These are phyloP conservation scores for Nowakowskiella sp. DNA, from an alignment of 192 early-diverging fungal species.

Conservation along the genomic window DNA sequence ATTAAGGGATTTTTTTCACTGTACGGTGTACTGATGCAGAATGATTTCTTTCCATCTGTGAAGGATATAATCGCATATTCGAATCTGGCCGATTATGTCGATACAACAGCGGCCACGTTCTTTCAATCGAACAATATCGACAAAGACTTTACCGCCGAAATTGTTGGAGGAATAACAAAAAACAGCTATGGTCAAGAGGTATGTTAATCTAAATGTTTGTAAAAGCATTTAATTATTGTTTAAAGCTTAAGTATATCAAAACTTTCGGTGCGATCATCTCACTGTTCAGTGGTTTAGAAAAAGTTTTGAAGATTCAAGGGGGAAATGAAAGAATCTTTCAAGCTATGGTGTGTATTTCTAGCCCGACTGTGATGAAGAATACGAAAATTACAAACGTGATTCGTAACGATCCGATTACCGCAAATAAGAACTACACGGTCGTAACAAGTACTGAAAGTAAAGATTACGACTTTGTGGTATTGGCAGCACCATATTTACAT, in stretches of 20 bases:
- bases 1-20: not conserved
- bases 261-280: not conserved
- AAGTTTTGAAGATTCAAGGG: conserved; percentile 10
- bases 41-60: not conserved
- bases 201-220: conserved; percentile 6
- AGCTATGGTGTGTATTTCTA: conserved; percentile 8
- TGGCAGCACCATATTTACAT: too few species aligned
- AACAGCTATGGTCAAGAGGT: conserved; percentile 17
- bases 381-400: not conserved
- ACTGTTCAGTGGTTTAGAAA: conserved; percentile 4
- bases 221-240: not conserved
- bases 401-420: too few species aligned
- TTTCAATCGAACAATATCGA: conserved; percentile 4
- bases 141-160: conserved; percentile 7
- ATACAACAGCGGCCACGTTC: conserved; percentile 1
- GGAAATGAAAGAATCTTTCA: conserved; percentile 13
- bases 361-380: not conserved
- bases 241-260: not conserved
- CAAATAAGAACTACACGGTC: too few species aligned
- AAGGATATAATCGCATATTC: not conserved
- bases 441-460: too few species aligned
- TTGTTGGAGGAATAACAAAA: conserved; percentile 13
- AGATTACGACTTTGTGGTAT: too few species aligned
- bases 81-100: not conserved
- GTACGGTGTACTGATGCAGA: not conserved